These are phyloP conservation scores for Sporothrix dimorphospora DNA, from an alignment of 2,329 filamentous ascomycete species.

Conservation along the genomic window DNA sequence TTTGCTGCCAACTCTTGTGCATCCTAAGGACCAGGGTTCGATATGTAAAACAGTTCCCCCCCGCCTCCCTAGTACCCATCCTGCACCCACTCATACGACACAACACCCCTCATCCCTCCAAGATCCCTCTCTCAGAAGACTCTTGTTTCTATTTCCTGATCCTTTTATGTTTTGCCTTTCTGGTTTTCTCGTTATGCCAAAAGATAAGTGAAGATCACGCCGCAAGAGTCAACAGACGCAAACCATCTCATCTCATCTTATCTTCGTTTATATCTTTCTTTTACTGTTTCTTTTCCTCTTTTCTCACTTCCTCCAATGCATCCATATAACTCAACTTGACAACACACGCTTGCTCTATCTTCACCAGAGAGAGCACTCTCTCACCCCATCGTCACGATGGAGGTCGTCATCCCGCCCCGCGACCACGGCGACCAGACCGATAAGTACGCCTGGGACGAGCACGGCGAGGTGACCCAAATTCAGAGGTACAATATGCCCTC, in stretches of 20 bases:
- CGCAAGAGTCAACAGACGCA: background rate
- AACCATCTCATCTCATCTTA: background rate
- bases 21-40: slow-evolving; percentile 3
- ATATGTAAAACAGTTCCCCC: slow-evolving; percentile 20
- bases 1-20: background rate
- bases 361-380: background rate
- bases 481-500: slow-evolving; percentile 32
- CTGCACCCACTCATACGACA: background rate
- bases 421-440: slow-evolving; percentile 38
- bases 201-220: background rate
- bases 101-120: background rate
- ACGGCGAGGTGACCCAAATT: slow-evolving; percentile 36
- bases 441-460: slow-evolving; percentile 39
- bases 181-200: background rate
- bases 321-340: background rate
- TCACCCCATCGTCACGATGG: slow-evolving; percentile 34
- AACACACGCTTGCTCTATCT: background rate
- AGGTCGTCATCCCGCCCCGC: slow-evolving; percentile 39
- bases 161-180: background rate
- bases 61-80: background rate
- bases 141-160: background rate
- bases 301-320: background rate
- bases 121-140: slow-evolving; percentile 13
- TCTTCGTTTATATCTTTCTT: background rate
- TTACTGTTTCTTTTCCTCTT: background rate